Evolutionary conservation across 1,139 yeast species (phyloP).

Genomic region (Taphrina sp.): DNA sequence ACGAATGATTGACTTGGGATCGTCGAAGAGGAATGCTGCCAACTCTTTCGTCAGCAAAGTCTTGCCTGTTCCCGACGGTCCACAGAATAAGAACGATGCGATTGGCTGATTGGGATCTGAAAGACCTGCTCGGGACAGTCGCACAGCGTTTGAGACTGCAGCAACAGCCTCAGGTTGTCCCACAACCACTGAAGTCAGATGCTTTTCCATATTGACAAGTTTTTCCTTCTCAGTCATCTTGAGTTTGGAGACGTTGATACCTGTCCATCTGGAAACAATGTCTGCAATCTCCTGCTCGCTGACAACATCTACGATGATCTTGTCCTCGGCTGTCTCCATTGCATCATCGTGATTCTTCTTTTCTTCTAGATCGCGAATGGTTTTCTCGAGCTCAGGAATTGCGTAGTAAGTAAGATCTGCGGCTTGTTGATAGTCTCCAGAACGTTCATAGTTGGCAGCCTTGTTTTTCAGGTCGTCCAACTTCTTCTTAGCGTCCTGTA

Average conservation of each 20-base stretch:
- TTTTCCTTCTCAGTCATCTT: slow-evolving; percentile 93
- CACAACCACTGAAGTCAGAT: slow-evolving; percentile 75
- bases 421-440: slow-evolving; percentile 89
- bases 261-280: slow-evolving; percentile 95
- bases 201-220: slow-evolving; percentile 91
- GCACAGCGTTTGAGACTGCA: slow-evolving; percentile 91
- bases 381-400: slow-evolving; percentile 81
- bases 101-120: slow-evolving; percentile 90
- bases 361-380: slow-evolving; percentile 70
- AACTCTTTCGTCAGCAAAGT: slow-evolving; percentile 95
- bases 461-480: slow-evolving; percentile 88
- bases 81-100: slow-evolving; percentile 90
- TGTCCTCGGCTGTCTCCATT: slow-evolving; percentile 44
- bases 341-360: slow-evolving; percentile 65
- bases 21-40: slow-evolving; percentile 93
- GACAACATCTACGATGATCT: slow-evolving; percentile 81
- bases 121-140: slow-evolving; percentile 91
- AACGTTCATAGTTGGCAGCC: slow-evolving; percentile 95
- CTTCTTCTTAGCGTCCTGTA: slow-evolving; percentile 82
- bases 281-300: slow-evolving; percentile 92
- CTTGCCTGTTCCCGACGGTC: slow-evolving; percentile 97
- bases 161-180: slow-evolving; percentile 96
- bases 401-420: slow-evolving; percentile 96
- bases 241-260: slow-evolving; percentile 95
- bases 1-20: slow-evolving; percentile 93